Evolutionary conservation across 176 grass and related monocot genomes (phyloP), one percentile per base, ranked within the genome.

Genomic region (Paspalum notatum): DNA sequence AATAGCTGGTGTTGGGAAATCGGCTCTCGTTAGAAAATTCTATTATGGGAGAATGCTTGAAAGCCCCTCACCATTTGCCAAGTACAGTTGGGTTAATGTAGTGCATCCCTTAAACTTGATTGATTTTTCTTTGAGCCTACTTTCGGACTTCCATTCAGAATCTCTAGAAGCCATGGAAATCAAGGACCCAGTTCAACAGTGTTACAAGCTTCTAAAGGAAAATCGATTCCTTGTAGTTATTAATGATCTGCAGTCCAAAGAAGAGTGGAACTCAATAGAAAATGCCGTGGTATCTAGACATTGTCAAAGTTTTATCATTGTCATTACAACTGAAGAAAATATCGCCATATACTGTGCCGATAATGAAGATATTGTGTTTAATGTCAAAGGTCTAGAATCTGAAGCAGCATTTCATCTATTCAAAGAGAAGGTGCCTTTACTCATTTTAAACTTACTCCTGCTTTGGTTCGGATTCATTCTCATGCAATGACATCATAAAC

Each of bases 1-100:
- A 25, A 68, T 68, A 46, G 66, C 66, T 25, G 42, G 66, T 4
- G 66, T 68, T 68, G 66, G 66, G 21, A 68, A 68, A 68, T 46
- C 66, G 15, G 42, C 6, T 47, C 66, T 68, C 2, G 42, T 68
- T 1, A 68, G 12, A 68, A 46, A 7, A 14, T 46, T 68, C 12
- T 68, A 68, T 42, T 68, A 46, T 68, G n/a, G 14, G 8, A 68
- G 20, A 7, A 68, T 68, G n/a, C 66, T 24, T 46, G 1, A 66
- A 20, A 40, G 13, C 11, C 40, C 7, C n/a, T 3, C 5, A 3
- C 22, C 12, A 1, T 68, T 68, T 46, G n/a, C 13, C 5, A 68
- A 25, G 42, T 68, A 46, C 14, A n/a, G 42, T 46, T 68, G 66
- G 66, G 43, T 68, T 1, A 0, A 68, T 0, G n/a, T 68, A 11